Conservation (phyloP, 805 yeast genomes). For the Nakazawaea ambrosiae region DNA sequence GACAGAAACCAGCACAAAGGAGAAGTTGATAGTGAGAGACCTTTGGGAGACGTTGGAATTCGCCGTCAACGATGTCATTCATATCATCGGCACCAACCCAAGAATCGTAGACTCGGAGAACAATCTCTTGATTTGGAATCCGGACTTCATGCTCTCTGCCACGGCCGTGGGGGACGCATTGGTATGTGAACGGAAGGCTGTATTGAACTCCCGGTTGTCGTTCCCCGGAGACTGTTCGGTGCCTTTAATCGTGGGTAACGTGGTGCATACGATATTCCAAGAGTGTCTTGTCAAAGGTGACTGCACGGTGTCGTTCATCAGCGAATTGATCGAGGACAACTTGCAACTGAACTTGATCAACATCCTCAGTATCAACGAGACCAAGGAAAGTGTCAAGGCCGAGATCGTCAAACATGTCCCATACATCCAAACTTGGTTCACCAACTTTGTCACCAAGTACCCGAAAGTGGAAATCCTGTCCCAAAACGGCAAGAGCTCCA, state of each 20-base stretch:
- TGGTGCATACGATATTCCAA: constrained; percentile 75
- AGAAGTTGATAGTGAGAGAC: constrained; percentile 47
- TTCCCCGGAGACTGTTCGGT: constrained; percentile 58
- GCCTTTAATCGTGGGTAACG: constrained; percentile 73
- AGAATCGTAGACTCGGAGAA: constrained; percentile 45
- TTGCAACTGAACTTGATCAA: constrained; percentile 23
- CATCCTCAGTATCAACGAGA: constrained; percentile 50
- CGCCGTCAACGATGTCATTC: constrained; percentile 49
- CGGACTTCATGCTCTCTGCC: constrained; percentile 76
- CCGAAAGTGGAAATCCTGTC: constrained; percentile 10
- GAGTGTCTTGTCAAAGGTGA: constrained; percentile 34
- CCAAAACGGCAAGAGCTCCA: constrained; percentile 21
- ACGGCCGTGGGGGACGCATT: constrained; percentile 75
- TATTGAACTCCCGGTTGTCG: constrained; percentile 47
- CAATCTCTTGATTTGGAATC: constrained; percentile 71
- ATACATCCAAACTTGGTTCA: constrained; percentile 47
- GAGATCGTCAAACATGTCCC: constrained; percentile 41
- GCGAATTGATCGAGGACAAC: constrained; percentile 21
- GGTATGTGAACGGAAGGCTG: constrained; percentile 65
- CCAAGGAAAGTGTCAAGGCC: constrained; percentile 33
- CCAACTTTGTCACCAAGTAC: constrained; percentile 1
- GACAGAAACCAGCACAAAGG: constrained; percentile 24
- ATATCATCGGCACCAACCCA: constrained; percentile 37
- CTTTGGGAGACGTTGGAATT: constrained; percentile 50
- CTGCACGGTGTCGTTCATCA: constrained; percentile 32